A percentile compares a stretch with the other conserved stretches of the same genome.
Evolutionary conservation across 1,284 basidiomycete genomes (phyloP).

Genomic region (Phenoliferia sp.): DNA sequence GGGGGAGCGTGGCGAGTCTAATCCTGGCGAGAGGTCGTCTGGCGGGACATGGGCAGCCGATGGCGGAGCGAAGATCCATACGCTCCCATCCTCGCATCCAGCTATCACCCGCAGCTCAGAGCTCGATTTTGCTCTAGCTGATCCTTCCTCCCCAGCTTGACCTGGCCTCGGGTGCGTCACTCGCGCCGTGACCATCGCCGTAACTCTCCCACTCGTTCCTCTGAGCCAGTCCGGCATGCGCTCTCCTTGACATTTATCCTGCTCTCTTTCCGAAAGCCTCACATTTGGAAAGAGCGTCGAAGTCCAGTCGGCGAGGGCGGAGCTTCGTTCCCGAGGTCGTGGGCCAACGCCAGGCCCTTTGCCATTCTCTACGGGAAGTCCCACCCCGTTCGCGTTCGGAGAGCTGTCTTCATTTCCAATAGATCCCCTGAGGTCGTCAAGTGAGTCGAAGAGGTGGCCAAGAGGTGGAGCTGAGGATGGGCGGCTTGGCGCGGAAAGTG

Average conservation of each 20-base stretch:
- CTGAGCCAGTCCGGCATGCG: slow-evolving; percentile 18
- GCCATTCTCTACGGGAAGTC: not conserved
- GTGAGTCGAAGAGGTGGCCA: slow-evolving; percentile 3
- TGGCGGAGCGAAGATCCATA: slow-evolving; percentile 26
- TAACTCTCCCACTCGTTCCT: slow-evolving; percentile 19
- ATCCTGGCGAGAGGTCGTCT: not conserved
- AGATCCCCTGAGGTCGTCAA: too few relatives aligned
- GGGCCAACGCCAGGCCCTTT: not conserved
- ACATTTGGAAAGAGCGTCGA: not conserved
- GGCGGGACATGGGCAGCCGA: not conserved
- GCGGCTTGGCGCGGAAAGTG: slow-evolving; percentile 1
- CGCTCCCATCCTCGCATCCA: slow-evolving; percentile 22
- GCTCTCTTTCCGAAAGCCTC: too few relatives aligned
- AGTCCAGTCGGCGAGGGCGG: slow-evolving; percentile 9
- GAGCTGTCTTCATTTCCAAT: too few relatives aligned
- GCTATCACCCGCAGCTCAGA: slow-evolving; percentile 11
- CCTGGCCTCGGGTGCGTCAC: not conserved
- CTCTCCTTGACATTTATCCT: not conserved
- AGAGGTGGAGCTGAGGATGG: not conserved
- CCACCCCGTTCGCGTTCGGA: not conserved
- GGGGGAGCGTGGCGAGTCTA: not conserved
- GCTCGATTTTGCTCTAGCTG: not conserved
- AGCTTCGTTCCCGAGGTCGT: not conserved
- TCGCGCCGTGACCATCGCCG: slow-evolving; percentile 4
- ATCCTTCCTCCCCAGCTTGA: not conserved